phyloP scores from a whole-genome alignment of 306 rosid species.

The Begonia peltatifolia region DNA sequence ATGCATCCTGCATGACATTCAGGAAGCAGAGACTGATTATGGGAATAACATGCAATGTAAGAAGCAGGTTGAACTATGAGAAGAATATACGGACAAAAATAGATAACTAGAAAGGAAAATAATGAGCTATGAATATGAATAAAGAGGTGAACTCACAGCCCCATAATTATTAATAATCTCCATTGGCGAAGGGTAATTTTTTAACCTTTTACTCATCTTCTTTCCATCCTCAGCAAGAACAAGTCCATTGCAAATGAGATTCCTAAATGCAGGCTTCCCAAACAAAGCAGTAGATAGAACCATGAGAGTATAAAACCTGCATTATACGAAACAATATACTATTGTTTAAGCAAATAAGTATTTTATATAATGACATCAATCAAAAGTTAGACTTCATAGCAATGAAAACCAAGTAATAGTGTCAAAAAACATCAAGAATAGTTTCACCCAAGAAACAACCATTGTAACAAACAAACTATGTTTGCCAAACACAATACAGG shows the following conservation, averaged over 20 bases:
- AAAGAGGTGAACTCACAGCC: slow-evolving; percentile 43
- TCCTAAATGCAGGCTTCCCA: slow-evolving; percentile 86
- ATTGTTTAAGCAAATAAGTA: too few species aligned
- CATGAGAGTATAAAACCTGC: slow-evolving; percentile 97
- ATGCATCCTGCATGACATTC: slow-evolving; percentile 56
- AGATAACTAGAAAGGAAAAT: slow-evolving; percentile 7
- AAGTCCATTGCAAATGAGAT: slow-evolving; percentile 95
- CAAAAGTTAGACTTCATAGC: too few species aligned
- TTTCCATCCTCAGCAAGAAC: slow-evolving; percentile 95
- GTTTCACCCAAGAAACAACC: slow-evolving; percentile 1
- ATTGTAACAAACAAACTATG: background rate
- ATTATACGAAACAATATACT: too few species aligned
- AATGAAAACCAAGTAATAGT: too few species aligned
- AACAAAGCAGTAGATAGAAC: slow-evolving; percentile 85
- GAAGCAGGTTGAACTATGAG: background rate
- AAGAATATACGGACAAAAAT: slow-evolving; percentile 8
- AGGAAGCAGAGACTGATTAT: background rate
- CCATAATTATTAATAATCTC: slow-evolving; percentile 77
- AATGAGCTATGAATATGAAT: slow-evolving; percentile 1
- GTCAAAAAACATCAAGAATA: background rate
- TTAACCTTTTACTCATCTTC: slow-evolving; percentile 94
- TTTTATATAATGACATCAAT: too few species aligned
- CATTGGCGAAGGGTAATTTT: slow-evolving; percentile 85
- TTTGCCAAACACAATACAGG: background rate
- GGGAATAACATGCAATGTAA: background rate